Base-by-base conservation (phyloP, 331 rosid species). In the Quercus lobata region DNA sequence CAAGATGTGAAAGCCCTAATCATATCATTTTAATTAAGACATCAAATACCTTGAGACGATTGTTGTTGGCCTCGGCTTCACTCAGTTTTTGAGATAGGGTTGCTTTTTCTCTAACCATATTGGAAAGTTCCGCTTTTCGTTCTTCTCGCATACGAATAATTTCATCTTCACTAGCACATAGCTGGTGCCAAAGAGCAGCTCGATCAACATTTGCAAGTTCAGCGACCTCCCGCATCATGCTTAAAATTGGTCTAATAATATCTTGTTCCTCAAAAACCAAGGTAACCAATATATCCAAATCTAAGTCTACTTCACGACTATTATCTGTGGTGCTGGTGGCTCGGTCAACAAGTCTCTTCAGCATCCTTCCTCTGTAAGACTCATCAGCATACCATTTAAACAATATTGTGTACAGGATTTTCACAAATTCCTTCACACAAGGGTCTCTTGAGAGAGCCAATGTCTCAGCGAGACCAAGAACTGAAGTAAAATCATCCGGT, bases 401-500 rank as follows among this genome's bases (percentile, higher is more conserved):
- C 83, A 96, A 83, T 87, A 93, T 84, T 76, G 91, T 80, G 72
- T 93, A 93, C 18, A 96, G 95, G 89, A 86, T 82, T 89, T 93
- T 93, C 72, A 92, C 97, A 86, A 96, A 96, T 79, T 87, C 98
- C 87, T 87, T 89, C 78, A 93, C 94, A 46, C 91, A 82, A 25
- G 86, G 86, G 78, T 96, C 95, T 77, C 88, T 87, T 73, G 99
- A 93, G 85, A 90, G 91, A 56, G 99, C 89, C 87, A 96, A 84
- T 66, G 90, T 89, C 86, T 96, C 99, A 73, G 99, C 97, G 74
- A 96, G 99, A 83, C 93, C 97, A 85, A 96, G 93, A 87, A 96
- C 90, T 71, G 95, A 87, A 82, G 97, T 80, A 77, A 93, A 92
- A 87, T 93, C 98, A 76, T 93, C 97, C 72, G 69, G 84, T 83